These are phyloP conservation scores for Gossypium ekmanianum DNA, from an alignment of 345 rosid species.

Conservation along the genomic window DNA sequence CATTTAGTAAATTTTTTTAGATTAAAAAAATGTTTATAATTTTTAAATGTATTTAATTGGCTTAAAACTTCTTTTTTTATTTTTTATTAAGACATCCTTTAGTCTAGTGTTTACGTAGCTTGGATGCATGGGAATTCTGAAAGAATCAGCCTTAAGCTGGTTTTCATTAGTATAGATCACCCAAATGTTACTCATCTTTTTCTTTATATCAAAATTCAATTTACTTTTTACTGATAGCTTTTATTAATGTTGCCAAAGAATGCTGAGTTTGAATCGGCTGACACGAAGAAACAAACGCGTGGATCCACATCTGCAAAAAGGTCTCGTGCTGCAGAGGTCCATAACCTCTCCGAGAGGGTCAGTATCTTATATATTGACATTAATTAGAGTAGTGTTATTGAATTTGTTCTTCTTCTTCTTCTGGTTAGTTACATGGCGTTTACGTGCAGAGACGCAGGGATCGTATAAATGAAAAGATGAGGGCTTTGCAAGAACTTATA, in stretches of 20 bases:
- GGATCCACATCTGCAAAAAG: conserved; percentile 70
- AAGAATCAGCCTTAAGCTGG: not conserved
- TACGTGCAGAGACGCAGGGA: conserved; percentile 54
- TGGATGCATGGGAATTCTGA: not conserved
- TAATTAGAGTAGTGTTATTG: not conserved
- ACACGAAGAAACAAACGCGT: conserved; percentile 44
- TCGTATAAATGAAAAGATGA: conserved; percentile 62
- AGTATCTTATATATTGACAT: conserved; percentile 13
- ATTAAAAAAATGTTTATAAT: not conserved
- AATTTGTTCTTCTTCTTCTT: conserved; percentile 3
- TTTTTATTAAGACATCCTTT: not conserved
- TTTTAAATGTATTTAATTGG: too few relatives aligned
- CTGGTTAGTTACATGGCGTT: not conserved
- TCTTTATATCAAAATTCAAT: not conserved
- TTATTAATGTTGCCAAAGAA: conserved; percentile 32
- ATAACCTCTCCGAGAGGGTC: conserved; percentile 96
- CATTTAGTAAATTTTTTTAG: not conserved
- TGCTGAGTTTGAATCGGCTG: conserved; percentile 55
- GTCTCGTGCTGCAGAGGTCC: conserved; percentile 92
- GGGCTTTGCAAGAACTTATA: conserved; percentile 61
- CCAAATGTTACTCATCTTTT: not conserved
- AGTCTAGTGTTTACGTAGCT: not conserved
- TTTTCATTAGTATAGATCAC: not conserved
- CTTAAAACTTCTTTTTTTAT: too few relatives aligned
- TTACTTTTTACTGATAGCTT: not conserved